phyloP scores from a whole-genome alignment of 371 early-diverging fungal species.

The Apophysomyces sp. region DNA sequence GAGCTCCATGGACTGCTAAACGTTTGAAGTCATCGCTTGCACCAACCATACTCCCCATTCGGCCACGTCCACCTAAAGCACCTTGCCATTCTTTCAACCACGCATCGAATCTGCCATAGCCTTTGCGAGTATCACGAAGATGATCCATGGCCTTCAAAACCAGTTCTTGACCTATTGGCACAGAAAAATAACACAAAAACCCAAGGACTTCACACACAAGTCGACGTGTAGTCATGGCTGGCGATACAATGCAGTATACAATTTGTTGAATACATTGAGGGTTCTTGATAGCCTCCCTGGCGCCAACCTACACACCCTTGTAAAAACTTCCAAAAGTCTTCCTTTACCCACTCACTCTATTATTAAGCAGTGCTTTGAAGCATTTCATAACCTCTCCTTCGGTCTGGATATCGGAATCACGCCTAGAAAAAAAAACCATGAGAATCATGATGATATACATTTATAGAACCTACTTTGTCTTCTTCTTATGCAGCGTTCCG shows the following conservation, averaged over 20 bases:
- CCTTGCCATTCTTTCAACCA: conserved; percentile 76
- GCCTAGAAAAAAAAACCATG: conserved; percentile 28
- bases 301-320: conserved; percentile 59
- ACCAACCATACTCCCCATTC: conserved; percentile 84
- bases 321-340: background rate
- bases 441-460: background rate
- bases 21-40: conserved; percentile 76
- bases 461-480: conserved; percentile 33
- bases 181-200: conserved; percentile 78
- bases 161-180: conserved; percentile 71
- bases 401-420: conserved; percentile 62
- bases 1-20: conserved; percentile 52
- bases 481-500: conserved; percentile 48
- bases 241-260: conserved; percentile 75
- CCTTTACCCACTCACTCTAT: conserved; percentile 39
- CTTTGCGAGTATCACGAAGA: conserved; percentile 51
- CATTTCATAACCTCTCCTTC: conserved; percentile 81
- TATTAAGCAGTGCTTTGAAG: conserved; percentile 76
- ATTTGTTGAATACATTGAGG: conserved; percentile 72
- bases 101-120: conserved; percentile 74
- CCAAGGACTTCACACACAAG: conserved; percentile 81
- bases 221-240: conserved; percentile 69
- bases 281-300: conserved; percentile 71
- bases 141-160: conserved; percentile 74
- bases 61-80: conserved; percentile 76